Base-by-base conservation (phyloP, 139 green algal species). In the Chlamydomonas eustigma region DNA sequence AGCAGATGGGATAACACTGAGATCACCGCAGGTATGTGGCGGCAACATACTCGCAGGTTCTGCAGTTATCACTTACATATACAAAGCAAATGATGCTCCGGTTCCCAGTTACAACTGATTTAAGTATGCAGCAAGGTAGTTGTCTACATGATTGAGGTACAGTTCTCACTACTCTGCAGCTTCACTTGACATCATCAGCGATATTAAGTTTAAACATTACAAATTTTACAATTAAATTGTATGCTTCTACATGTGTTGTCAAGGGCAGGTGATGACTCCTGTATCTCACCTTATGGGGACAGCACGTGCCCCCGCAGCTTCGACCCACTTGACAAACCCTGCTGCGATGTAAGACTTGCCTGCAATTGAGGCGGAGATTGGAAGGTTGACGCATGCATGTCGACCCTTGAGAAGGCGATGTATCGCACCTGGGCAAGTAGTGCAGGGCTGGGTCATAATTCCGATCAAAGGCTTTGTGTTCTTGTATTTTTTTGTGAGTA, bases 311-410 rank as follows among this genome's bases (percentile, higher is more conserved):
- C 76, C 76, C 35, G 76, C 76, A 1, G 32, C 22, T 66, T 80
- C 76, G 8, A 80, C 37, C 76, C 76, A 80, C 67, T 80, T 80
- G 1, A 76, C 76, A 24, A 80, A 80, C 31, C 50, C 76, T n/a
- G 76, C 76, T 28, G 76, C 76, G n/a, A 80, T 73, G 63, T 78
- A 78, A 22, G 12, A 52, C 33, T 22, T 68, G 50, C 71, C 37
- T 64, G 71, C 44, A 2, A n/a, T n/a, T n/a, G n/a, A n/a, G n/a
- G n/a, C n/a, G n/a, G n/a, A n/a, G n/a, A n/a, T n/a, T n/a, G n/a
- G n/a, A n/a, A n/a, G n/a, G n/a, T n/a, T n/a, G 36, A 4, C 68
- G 5, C 35, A 38, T 3, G 34, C 4, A 6, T 39, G 18, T 33
- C 3, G 18, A 6, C 68, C 33, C 31, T 3, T n/a, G 22, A 22